phyloP scores from a whole-genome alignment of 2,329 filamentous ascomycete genomes.

The Aspergillus melleus region DNA sequence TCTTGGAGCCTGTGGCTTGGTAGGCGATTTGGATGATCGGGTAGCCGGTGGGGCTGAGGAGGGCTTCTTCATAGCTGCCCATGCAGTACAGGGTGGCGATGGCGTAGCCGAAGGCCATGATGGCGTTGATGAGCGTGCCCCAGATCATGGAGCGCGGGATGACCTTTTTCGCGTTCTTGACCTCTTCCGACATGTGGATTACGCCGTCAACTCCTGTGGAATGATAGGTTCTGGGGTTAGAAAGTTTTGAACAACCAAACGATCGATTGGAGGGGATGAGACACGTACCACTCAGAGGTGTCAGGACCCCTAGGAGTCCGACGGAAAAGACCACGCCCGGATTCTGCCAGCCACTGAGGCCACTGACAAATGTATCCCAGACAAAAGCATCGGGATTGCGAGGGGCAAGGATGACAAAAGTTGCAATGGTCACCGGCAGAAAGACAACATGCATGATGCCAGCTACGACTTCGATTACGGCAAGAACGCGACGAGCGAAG shows the following conservation, averaged over 20 bases:
- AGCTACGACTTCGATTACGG: slow-evolving; percentile 12
- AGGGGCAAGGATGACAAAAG: slow-evolving; percentile 22
- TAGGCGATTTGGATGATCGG: slow-evolving; percentile 54
- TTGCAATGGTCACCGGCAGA: slow-evolving; percentile 22
- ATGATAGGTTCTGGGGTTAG: neutral
- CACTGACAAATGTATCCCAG: slow-evolving; percentile 25
- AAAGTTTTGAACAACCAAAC: no score
- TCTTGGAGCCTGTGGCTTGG: slow-evolving; percentile 45
- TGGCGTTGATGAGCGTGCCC: slow-evolving; percentile 47
- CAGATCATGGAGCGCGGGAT: slow-evolving; percentile 49
- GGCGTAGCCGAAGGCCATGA: slow-evolving; percentile 45
- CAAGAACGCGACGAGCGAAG: slow-evolving; percentile 27
- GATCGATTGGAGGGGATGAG: neutral
- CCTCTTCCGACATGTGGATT: slow-evolving; percentile 48
- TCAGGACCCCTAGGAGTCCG: slow-evolving; percentile 14
- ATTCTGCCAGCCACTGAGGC: slow-evolving; percentile 25
- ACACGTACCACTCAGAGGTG: slow-evolving; percentile 16
- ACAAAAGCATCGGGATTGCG: slow-evolving; percentile 22
- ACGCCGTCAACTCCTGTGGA: slow-evolving; percentile 26
- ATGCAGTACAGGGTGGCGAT: slow-evolving; percentile 45
- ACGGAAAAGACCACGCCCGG: slow-evolving; percentile 19
- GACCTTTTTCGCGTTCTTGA: slow-evolving; percentile 46
- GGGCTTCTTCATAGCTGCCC: slow-evolving; percentile 37
- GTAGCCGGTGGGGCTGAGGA: slow-evolving; percentile 45
- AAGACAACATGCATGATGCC: slow-evolving; percentile 26